Evolutionary conservation across 1,284 basidiomycete genomes (phyloP).

Genomic region (Tylopilus sp.): DNA sequence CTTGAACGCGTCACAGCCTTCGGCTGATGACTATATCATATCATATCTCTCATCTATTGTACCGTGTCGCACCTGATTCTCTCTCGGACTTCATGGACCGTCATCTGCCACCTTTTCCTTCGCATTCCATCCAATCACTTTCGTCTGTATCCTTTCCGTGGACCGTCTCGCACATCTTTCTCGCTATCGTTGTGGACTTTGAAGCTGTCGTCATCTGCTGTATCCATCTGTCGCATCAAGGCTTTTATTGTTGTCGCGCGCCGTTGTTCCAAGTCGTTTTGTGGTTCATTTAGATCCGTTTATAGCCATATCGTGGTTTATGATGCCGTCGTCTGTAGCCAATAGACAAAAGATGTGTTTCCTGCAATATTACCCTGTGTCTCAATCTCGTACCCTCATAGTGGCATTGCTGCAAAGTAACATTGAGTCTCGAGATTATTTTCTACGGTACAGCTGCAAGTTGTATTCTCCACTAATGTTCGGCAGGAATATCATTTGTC

Average conservation of each 20-base stretch:
- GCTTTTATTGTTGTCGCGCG: slow-evolving; percentile 3
- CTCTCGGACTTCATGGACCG: slow-evolving; percentile 16
- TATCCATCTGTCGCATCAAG: slow-evolving; percentile 14
- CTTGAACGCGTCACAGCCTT: slow-evolving; percentile 4
- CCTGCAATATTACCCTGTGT: too few relatives aligned
- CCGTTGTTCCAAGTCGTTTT: background rate
- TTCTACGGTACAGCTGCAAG: too few relatives aligned
- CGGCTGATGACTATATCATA: slow-evolving; percentile 11
- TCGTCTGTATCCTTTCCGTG: slow-evolving; percentile 13
- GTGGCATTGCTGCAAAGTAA: too few relatives aligned
- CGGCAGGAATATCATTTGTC: too few relatives aligned
- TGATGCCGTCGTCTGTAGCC: slow-evolving; percentile 5
- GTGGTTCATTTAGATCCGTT: background rate
- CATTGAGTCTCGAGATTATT: too few relatives aligned
- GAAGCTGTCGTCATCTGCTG: slow-evolving; percentile 9
- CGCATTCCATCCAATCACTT: background rate
- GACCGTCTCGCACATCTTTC: slow-evolving; percentile 6
- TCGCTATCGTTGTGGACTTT: slow-evolving; percentile 15
- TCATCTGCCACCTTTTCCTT: slow-evolving; percentile 3
- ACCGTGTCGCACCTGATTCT: background rate
- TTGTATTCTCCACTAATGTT: too few relatives aligned
- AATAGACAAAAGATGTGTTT: slow-evolving; percentile 8
- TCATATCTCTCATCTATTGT: slow-evolving; percentile 23
- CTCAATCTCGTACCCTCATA: too few relatives aligned
- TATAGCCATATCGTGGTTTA: background rate